Conservation (phyloP, 768 basidiomycete species). For the Tylopilus felleus region DNA sequence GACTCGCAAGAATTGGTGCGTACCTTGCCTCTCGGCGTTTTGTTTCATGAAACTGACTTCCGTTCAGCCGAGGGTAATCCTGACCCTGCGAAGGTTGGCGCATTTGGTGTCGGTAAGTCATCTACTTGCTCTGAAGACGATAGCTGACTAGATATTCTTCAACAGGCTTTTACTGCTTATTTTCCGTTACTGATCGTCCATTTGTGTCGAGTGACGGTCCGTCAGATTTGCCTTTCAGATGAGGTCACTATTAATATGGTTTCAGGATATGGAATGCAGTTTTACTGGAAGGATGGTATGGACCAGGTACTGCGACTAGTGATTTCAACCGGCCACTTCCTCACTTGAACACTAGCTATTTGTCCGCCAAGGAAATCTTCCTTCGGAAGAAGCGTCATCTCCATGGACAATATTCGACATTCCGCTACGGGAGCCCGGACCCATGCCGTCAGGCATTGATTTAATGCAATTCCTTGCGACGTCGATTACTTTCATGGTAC, state of each 20-base stretch:
- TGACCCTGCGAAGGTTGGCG: slow-evolving; percentile 91
- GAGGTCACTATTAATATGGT: not conserved
- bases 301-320: not conserved
- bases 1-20: slow-evolving; percentile 85
- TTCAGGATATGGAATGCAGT: not conserved
- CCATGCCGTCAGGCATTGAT: slow-evolving; percentile 76
- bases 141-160: not conserved
- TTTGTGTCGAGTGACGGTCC: not conserved
- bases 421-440: slow-evolving; percentile 69
- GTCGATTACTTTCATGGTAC: slow-evolving; percentile 87
- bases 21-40: not conserved
- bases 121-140: not conserved
- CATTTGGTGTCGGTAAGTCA: slow-evolving; percentile 74
- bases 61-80: slow-evolving; percentile 86
- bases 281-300: not conserved
- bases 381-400: slow-evolving; percentile 4
- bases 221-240: not conserved
- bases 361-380: not conserved
- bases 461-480: slow-evolving; percentile 90
- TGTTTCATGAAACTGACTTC: not conserved
- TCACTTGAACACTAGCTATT: not conserved
- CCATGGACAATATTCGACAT: slow-evolving; percentile 87
- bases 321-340: not conserved
- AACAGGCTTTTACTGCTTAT: slow-evolving; percentile 70
- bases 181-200: slow-evolving; percentile 54